Evolutionary conservation across 768 basidiomycete genomes (phyloP).

Genomic region (Lentinus brumalis): DNA sequence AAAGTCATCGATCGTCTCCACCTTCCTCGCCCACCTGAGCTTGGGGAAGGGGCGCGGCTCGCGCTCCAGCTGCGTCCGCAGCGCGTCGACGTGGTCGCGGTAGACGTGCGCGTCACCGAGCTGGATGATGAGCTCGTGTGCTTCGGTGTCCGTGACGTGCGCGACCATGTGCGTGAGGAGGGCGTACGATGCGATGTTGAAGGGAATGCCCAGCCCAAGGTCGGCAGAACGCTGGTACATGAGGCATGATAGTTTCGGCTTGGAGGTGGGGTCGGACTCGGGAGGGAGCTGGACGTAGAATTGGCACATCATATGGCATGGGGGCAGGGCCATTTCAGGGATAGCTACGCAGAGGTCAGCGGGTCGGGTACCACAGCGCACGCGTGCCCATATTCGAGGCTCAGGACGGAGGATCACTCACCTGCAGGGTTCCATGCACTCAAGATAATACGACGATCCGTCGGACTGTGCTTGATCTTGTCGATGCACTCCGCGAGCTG

Average conservation of each 20-base stretch:
- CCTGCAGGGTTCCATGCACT: constrained; percentile 99
- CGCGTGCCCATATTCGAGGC: too few species aligned
- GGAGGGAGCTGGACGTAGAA: constrained; percentile 94
- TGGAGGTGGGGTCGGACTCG: constrained; percentile 42
- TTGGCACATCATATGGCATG: constrained; percentile 98
- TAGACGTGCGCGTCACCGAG: constrained; percentile 99
- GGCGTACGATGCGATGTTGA: constrained; percentile 99
- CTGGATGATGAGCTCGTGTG: constrained; percentile 91
- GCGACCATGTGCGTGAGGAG: constrained; percentile 98
- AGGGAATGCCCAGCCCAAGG: constrained; percentile 94
- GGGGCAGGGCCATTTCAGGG: constrained; percentile 92
- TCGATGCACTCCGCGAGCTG: constrained; percentile 86
- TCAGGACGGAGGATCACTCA: constrained; percentile 35
- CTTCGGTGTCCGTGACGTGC: constrained; percentile 81
- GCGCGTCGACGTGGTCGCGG: constrained; percentile 86
- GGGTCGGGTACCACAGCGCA: background rate
- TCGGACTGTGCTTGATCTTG: constrained; percentile 92
- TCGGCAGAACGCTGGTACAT: constrained; percentile 99
- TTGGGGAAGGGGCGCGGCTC: constrained; percentile 84
- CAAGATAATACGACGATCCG: constrained; percentile 90
- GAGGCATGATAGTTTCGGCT: constrained; percentile 84
- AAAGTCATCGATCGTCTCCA: constrained; percentile 79
- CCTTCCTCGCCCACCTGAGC: constrained; percentile 68
- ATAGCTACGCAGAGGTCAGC: constrained; percentile 59
- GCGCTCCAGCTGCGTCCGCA: constrained; percentile 77